Evolutionary conservation across 768 basidiomycete genomes (phyloP).

Genomic region (Macrocybe gigantea): DNA sequence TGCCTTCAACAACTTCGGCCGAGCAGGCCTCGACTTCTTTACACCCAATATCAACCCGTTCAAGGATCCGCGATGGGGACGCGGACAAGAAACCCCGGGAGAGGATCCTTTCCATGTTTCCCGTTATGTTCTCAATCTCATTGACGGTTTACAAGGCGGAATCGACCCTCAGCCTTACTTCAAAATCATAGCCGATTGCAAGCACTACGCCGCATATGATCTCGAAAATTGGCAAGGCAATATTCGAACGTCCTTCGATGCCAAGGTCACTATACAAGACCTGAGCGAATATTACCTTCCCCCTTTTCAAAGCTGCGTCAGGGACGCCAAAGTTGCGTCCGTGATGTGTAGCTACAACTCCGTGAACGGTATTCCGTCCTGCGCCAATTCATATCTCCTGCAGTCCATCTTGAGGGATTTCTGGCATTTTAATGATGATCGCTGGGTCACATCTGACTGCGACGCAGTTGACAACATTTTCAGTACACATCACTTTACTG

Average conservation of each 20-base stretch:
- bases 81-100: constrained; percentile 58
- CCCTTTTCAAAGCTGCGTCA: constrained; percentile 53
- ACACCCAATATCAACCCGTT: constrained; percentile 56
- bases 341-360: constrained; percentile 63
- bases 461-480: constrained; percentile 49
- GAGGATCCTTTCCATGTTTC: constrained; percentile 51
- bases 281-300: constrained; percentile 51
- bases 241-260: constrained; percentile 44
- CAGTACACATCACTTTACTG: constrained; percentile 41
- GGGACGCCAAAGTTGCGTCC: constrained; percentile 54
- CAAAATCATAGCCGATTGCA: constrained; percentile 53
- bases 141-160: constrained; percentile 53
- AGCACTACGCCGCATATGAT: constrained; percentile 57
- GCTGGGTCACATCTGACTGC: constrained; percentile 56
- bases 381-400: constrained; percentile 47
- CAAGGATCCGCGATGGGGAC: constrained; percentile 59
- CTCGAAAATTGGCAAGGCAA: constrained; percentile 51
- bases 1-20: constrained; percentile 49
- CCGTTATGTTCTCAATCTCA: constrained; percentile 48
- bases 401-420: constrained; percentile 44
- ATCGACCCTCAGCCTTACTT: constrained; percentile 44
- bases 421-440: constrained; percentile 45
- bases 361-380: constrained; percentile 53
- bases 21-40: constrained; percentile 50
- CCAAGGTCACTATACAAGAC: constrained; percentile 48